Percentiles rank a stretch among this genome's conserved stretches.
Evolutionary conservation across 2,329 filamentous ascomycete species (phyloP).

Genomic region (Xylaria sp.): DNA sequence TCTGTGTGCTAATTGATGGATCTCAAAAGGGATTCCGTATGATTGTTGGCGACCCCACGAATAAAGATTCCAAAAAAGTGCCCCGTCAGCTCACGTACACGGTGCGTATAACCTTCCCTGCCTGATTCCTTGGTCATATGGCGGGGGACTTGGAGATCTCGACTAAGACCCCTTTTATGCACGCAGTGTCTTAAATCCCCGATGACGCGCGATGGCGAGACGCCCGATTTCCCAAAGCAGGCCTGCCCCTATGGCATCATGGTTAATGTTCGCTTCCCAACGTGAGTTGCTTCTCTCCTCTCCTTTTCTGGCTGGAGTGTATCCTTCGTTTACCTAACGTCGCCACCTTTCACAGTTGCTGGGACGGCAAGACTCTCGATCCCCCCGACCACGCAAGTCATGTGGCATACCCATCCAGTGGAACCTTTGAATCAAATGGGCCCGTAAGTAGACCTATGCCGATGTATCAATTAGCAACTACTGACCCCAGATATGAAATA

Average conservation of each 20-base stretch:
- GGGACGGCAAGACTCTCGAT: conserved; percentile 62
- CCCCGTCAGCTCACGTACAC: conserved; percentile 32
- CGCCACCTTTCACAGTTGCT: conserved; percentile 51
- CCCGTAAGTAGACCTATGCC: conserved; percentile 18
- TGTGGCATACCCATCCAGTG: conserved; percentile 57
- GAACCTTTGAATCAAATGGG: conserved; percentile 53
- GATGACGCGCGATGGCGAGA: conserved; percentile 29
- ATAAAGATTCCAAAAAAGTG: conserved; percentile 42
- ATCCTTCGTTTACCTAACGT: not conserved
- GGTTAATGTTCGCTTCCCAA: conserved; percentile 63
- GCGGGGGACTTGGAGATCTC: too few species aligned
- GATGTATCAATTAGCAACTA: not conserved
- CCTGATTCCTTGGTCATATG: too few species aligned
- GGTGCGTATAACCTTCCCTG: too few species aligned
- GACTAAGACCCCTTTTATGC: too few species aligned
- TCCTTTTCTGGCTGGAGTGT: not conserved
- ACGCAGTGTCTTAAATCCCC: conserved; percentile 24
- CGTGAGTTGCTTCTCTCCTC: conserved; percentile 36
- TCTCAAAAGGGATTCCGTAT: conserved; percentile 54
- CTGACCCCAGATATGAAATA: not conserved
- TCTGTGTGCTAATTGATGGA: not conserved
- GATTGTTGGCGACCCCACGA: conserved; percentile 50
- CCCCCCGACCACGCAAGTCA: conserved; percentile 59
- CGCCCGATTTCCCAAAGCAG: conserved; percentile 53
- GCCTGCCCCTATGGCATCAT: conserved; percentile 61